Percentiles rank a stretch among this genome's conserved stretches.
Evolutionary conservation across 345 rosid genomes (phyloP).

Genomic region (Melastoma malabathricum): DNA sequence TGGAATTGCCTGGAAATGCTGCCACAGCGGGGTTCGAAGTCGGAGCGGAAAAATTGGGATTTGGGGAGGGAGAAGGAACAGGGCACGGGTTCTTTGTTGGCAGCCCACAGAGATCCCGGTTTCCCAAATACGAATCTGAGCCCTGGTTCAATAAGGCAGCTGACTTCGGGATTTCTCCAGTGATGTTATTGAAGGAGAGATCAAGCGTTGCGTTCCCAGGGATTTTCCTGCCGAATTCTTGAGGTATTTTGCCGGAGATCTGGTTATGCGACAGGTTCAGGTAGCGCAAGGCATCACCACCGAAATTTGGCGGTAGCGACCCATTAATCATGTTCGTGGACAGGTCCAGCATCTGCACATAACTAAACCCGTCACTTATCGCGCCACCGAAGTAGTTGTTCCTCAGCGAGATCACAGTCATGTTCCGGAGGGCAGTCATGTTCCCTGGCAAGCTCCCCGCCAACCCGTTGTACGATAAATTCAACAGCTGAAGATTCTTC

Average conservation of each 20-base stretch:
- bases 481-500: conserved; percentile 38
- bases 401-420: conserved; percentile 40
- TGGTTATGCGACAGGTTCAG: conserved; percentile 59
- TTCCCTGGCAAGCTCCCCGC: conserved; percentile 50
- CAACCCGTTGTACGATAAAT: conserved; percentile 59
- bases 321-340: conserved; percentile 71
- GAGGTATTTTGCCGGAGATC: conserved; percentile 53
- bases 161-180: conserved; percentile 54
- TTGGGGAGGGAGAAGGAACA: conserved; percentile 24
- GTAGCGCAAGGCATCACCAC: conserved; percentile 38
- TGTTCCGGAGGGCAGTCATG: conserved; percentile 23
- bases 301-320: conserved; percentile 53
- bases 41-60: conserved; percentile 6
- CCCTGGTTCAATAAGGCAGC: conserved; percentile 29
- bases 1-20: no score
- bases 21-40: no score
- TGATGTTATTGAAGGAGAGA: conserved; percentile 63
- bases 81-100: conserved; percentile 39
- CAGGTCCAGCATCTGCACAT: conserved; percentile 51
- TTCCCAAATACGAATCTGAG: conserved; percentile 35
- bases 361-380: conserved; percentile 36
- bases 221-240: conserved; percentile 35
- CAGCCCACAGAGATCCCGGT: conserved; percentile 52
- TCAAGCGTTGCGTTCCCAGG: conserved; percentile 56
- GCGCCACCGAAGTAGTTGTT: conserved; percentile 44